Conservation (phyloP, 495 filamentous ascomycete genomes). For the Chaetomium fimeti region DNA sequence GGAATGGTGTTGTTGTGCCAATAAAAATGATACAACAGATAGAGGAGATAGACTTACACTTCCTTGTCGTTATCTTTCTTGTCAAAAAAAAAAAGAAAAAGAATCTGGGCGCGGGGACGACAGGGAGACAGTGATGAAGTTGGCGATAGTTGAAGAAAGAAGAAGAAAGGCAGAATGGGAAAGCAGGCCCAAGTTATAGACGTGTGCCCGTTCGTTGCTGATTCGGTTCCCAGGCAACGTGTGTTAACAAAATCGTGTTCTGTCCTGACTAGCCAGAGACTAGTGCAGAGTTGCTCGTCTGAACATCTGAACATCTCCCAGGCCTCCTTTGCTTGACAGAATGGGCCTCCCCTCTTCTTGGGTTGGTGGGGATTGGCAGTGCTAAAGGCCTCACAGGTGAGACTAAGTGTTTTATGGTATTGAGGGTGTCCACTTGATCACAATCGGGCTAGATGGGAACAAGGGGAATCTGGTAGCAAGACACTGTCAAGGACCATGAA, state of each 20-base stretch:
- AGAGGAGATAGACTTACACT: background rate
- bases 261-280: background rate
- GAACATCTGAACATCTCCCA: background rate
- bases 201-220: background rate
- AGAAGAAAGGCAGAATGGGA: background rate
- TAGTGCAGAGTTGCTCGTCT: background rate
- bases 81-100: slow-evolving; percentile 6
- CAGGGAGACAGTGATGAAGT: background rate
- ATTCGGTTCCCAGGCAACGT: background rate
- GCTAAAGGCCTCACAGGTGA: background rate
- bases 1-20: background rate
- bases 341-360: no score
- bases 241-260: background rate
- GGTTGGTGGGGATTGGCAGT: background rate
- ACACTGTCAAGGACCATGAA: background rate
- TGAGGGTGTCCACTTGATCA: background rate
- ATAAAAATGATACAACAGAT: background rate
- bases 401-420: background rate
- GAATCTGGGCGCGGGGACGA: background rate
- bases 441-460: background rate
- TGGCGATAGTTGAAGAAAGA: background rate
- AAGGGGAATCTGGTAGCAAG: background rate
- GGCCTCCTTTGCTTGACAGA: background rate
- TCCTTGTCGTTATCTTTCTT: slow-evolving; percentile 8
- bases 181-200: background rate